Evolutionary conservation across 176 grass and related monocot species (phyloP).

Genomic region (Avena insularis): DNA sequence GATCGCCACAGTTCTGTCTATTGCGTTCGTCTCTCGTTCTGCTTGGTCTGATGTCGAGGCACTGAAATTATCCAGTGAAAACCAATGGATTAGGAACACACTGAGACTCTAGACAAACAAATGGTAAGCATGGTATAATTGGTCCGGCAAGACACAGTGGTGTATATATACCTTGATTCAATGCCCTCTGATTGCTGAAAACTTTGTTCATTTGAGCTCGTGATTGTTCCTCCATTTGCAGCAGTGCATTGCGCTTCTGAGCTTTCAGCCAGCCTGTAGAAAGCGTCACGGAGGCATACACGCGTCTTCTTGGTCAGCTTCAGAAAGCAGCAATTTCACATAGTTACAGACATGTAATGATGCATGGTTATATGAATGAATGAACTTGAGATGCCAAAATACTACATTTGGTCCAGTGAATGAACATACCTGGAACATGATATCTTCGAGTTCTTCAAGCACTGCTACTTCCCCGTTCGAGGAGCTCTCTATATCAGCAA

Average conservation of each 20-base stretch:
- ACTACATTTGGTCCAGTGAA: neutral
- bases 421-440: slow-evolving; percentile 60
- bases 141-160: neutral
- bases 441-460: slow-evolving; percentile 65
- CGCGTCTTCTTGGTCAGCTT: slow-evolving; percentile 69
- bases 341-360: slow-evolving; percentile 1
- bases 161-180: slow-evolving; percentile 43
- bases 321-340: slow-evolving; percentile 22
- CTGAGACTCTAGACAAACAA: neutral
- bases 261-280: slow-evolving; percentile 70
- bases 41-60: neutral
- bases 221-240: slow-evolving; percentile 10
- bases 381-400: neutral
- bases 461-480: slow-evolving; percentile 45
- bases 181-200: slow-evolving; percentile 27
- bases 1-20: slow-evolving; percentile 68
- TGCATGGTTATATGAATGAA: slow-evolving; percentile 11
- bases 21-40: slow-evolving; percentile 58
- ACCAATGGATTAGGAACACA: neutral
- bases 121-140: neutral
- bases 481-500: slow-evolving; percentile 6
- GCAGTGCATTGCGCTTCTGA: slow-evolving; percentile 27
- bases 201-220: slow-evolving; percentile 11
- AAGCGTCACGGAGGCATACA: slow-evolving; percentile 80
- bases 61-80: slow-evolving; percentile 44